Conservation (phyloP, 2,329 filamentous ascomycete species). For the Talaromyces atroroseus region DNA sequence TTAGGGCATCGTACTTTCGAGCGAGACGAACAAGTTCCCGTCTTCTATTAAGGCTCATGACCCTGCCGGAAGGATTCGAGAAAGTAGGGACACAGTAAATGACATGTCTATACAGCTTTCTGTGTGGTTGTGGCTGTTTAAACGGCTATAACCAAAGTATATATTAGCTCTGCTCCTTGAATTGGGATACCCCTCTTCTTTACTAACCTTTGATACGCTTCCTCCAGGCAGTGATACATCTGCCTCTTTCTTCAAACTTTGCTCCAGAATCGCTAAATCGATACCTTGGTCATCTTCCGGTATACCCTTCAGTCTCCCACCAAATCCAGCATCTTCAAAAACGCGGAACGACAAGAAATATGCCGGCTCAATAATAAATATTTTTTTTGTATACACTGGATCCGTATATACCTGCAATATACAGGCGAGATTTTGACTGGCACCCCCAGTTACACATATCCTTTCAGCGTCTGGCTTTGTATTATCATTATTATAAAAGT, state of each 20-base stretch:
- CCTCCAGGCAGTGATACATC: background rate
- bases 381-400: background rate
- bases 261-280: background rate
- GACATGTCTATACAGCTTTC: slow-evolving; percentile 1
- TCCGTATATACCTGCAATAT: slow-evolving; percentile 5
- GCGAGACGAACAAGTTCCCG: slow-evolving; percentile 64
- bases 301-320: background rate
- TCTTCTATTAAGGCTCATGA: slow-evolving; percentile 42
- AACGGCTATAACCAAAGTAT: background rate
- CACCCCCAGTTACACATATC: slow-evolving; percentile 4
- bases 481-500: background rate
- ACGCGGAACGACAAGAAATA: slow-evolving; percentile 2
- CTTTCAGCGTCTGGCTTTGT: background rate
- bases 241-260: background rate
- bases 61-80: slow-evolving; percentile 3
- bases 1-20: slow-evolving; percentile 66
- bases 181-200: background rate
- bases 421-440: slow-evolving; percentile 1
- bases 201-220: background rate
- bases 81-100: slow-evolving; percentile 7
- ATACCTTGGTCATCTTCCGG: slow-evolving; percentile 4
- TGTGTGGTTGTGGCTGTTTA: background rate
- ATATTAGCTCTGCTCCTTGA: background rate
- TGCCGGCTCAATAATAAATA: background rate
- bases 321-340: slow-evolving; percentile 5